phyloP scores from a whole-genome alignment of 345 rosid species.

The Brassica rapa region DNA sequence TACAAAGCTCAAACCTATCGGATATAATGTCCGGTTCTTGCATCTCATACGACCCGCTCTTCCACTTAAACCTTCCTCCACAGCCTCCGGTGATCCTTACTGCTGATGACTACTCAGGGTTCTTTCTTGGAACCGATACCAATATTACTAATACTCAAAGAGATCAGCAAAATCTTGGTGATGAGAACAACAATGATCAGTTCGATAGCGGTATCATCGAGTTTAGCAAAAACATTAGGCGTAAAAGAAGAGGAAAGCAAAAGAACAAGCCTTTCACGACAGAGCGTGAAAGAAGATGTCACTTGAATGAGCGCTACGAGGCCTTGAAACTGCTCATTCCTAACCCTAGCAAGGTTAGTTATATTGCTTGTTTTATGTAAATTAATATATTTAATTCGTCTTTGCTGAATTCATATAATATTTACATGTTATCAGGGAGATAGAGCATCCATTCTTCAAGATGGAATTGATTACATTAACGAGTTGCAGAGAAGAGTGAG shows the following conservation, averaged over 20 bases:
- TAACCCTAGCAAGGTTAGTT: conserved; percentile 64
- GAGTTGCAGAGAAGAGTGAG: conserved; percentile 67
- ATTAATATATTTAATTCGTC: background rate
- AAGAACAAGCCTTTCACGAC: conserved; percentile 64
- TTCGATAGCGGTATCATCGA: conserved; percentile 52
- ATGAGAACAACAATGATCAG: conserved; percentile 47
- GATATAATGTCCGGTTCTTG: conserved; percentile 48
- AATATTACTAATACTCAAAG: conserved; percentile 28
- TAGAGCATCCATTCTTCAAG: conserved; percentile 83
- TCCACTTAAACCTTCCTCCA: conserved; percentile 61
- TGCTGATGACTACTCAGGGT: conserved; percentile 37
- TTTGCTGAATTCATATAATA: background rate
- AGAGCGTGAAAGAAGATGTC: conserved; percentile 70
- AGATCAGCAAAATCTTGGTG: conserved; percentile 18
- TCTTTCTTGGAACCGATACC: conserved; percentile 43
- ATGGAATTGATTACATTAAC: conserved; percentile 74
- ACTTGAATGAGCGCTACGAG: conserved; percentile 56
- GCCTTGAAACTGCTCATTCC: conserved; percentile 71
- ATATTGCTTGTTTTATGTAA: background rate
- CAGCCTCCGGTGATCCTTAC: conserved; percentile 53
- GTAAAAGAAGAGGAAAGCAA: conserved; percentile 49
- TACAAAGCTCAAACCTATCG: conserved; percentile 39
- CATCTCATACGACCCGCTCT: conserved; percentile 55
- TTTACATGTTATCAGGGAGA: conserved; percentile 48
- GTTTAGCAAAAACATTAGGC: conserved; percentile 50